Evolutionary conservation across 140 eudicot genomes (phyloP), one percentile per base, ranked within the genome.

Genomic region (Cichorium intybus): DNA sequence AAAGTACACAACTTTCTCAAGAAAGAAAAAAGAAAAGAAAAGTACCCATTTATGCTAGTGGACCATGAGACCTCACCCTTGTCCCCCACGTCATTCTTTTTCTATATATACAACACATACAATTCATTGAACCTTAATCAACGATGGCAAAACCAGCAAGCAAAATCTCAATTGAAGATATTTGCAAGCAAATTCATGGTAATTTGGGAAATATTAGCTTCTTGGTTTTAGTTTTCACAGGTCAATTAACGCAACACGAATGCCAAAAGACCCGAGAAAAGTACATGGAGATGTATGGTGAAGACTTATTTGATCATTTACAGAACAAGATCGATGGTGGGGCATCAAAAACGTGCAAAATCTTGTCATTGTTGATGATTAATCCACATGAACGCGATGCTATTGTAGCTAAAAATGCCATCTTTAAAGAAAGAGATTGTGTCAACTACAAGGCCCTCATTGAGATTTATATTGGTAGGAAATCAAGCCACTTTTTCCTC

Each of bases 401-500:
- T 6, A 64, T 74, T 10, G 47, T 73, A 31, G 91, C 88, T 22
- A 78, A 76, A 56, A 77, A 85, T 12, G 96, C 95, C 27, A 53
- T 89, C 57, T 77, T 68, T 53, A 72, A 64, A 50, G 48, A 43
- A 20, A 81, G 64, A 45, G 80, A 33, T 68, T 15, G 58, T 43
- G 73, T 78, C 60, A 67, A 89, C 28, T 85, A 72, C 76, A 84
- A 67, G 75, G 84, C 87, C 26, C 72, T 89, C 46, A n/a, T 85
- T 73, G 97, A 89, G 70, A 84, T 89, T 46, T 89, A 85, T 65
- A 79, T 71, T 33, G 82, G 86, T 50, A 72, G 86, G 74, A 89
- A 85, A 75, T 83, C 97, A 47, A 85, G 97, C 73, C 95, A 82
- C 74, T 68, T 89, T 74, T 76, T 85, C 65, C 78, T 85, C 56